Conservation (phyloP, 352 stramenopile genomes). For the Globisporangium sylvaticum region DNA sequence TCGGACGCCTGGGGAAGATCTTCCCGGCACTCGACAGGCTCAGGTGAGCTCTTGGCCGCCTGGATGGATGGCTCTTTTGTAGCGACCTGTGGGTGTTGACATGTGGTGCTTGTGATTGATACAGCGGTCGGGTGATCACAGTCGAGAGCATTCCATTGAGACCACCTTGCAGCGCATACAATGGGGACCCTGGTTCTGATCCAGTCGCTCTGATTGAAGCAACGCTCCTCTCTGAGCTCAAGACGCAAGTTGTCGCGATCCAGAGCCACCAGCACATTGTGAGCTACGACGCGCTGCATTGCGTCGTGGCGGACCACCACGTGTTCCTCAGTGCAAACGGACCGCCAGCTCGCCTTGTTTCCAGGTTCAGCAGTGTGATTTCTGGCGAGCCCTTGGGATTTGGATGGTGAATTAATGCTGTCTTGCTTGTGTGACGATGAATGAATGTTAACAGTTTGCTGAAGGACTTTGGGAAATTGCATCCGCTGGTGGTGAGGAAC, state of each 20-base stretch:
- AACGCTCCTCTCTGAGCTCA: conserved; percentile 1
- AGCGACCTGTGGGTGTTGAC: neutral
- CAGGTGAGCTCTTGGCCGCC: conserved; percentile 16
- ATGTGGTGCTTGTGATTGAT: neutral
- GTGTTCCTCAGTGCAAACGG: neutral
- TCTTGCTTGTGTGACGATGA: neutral
- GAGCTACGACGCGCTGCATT: conserved; percentile 7
- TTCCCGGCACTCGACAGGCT: conserved; percentile 30
- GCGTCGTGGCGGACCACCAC: neutral
- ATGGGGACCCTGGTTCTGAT: neutral
- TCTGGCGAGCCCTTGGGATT: neutral
- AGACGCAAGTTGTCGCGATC: neutral
- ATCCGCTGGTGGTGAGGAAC: conserved; percentile 30
- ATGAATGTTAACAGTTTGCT: conserved; percentile 11
- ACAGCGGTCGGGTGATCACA: conserved; percentile 11
- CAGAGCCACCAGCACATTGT: neutral
- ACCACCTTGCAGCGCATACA: neutral
- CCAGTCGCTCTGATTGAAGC: neutral
- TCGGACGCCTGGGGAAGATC: conserved; percentile 33
- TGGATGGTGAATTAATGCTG: too few species aligned
- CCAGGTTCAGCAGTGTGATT: neutral
- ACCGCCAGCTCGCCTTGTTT: neutral
- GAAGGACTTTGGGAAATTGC: conserved; percentile 29
- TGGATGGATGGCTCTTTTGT: neutral
- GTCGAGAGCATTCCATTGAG: conserved; percentile 11